Conservation (phyloP, 148 eudicot species). For the Amaranthus hypochondriacus region DNA sequence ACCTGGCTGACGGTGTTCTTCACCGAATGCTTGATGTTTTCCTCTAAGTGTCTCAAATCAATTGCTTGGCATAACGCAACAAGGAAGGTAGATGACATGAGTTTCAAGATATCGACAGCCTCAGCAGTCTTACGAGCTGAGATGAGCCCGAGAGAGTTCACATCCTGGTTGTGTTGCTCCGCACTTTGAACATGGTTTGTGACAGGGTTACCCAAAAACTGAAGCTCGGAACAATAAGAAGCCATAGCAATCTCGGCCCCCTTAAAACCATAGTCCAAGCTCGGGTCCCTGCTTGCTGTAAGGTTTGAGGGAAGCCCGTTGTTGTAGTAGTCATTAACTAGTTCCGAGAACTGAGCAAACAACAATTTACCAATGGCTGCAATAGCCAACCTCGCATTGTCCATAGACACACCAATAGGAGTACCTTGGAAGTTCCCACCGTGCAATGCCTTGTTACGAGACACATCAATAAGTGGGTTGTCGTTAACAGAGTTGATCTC, state of each 20-base stretch:
- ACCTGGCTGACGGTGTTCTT: conserved; percentile 68
- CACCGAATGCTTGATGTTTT: conserved; percentile 51
- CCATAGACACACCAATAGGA: conserved; percentile 92
- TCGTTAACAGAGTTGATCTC: conserved; percentile 92
- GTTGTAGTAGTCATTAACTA: conserved; percentile 81
- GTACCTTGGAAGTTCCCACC: conserved; percentile 94
- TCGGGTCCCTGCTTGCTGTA: conserved; percentile 74
- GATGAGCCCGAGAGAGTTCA: conserved; percentile 79
- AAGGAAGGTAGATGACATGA: conserved; percentile 71
- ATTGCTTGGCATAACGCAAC: conserved; percentile 77
- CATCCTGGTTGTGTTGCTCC: conserved; percentile 92
- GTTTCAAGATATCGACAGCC: conserved; percentile 72
- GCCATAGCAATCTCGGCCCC: conserved; percentile 94
- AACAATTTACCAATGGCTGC: conserved; percentile 76
- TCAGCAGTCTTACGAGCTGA: conserved; percentile 77
- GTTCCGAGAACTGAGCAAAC: conserved; percentile 86
- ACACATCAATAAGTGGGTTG: conserved; percentile 80
- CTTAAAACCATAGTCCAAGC: conserved; percentile 88
- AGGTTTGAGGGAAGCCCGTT: conserved; percentile 83
- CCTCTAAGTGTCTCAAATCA: conserved; percentile 74
- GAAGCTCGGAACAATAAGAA: conserved; percentile 81
- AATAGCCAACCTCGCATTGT: conserved; percentile 64
- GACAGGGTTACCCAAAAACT: conserved; percentile 73
- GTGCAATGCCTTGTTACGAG: conserved; percentile 75
- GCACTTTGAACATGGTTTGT: conserved; percentile 91